These are phyloP conservation scores for Curvularia hawaiiensis DNA, from an alignment of 2,329 filamentous ascomycete species.

Conservation along the genomic window DNA sequence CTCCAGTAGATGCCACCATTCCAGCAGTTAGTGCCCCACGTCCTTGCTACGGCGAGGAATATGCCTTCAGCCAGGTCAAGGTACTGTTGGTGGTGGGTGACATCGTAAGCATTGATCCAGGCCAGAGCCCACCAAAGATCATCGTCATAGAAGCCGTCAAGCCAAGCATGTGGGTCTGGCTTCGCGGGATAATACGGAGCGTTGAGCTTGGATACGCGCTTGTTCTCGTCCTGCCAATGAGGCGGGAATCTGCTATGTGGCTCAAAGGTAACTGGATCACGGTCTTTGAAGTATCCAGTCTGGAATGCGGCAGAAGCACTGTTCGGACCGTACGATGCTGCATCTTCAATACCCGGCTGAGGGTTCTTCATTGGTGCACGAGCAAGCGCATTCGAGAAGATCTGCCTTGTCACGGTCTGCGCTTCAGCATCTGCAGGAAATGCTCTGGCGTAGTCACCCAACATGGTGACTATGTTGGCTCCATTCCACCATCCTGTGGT, in stretches of 20 bases:
- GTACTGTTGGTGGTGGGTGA: conserved; percentile 53
- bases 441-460: conserved; percentile 59
- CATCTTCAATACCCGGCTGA: conserved; percentile 32
- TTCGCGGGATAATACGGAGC: conserved; percentile 10
- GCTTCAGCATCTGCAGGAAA: conserved; percentile 37
- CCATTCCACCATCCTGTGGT: conserved; percentile 76
- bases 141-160: conserved; percentile 58
- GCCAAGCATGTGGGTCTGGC: conserved; percentile 38
- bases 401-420: conserved; percentile 42
- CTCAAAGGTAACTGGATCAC: conserved; percentile 24
- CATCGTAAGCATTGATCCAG: conserved; percentile 61
- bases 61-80: conserved; percentile 55
- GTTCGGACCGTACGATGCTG: conserved; percentile 7
- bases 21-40: conserved; percentile 49
- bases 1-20: conserved; percentile 58
- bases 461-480: conserved; percentile 67
- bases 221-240: conserved; percentile 24
- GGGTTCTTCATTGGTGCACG: conserved; percentile 41
- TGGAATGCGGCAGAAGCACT: conserved; percentile 13
- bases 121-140: conserved; percentile 58
- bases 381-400: conserved; percentile 54
- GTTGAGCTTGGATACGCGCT: conserved; percentile 13
- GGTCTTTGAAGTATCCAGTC: conserved; percentile 30
- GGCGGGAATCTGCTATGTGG: conserved; percentile 26
- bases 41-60: conserved; percentile 53